Conservation (phyloP, 192 early-diverging fungal genomes). For the Coemansia sp. region DNA sequence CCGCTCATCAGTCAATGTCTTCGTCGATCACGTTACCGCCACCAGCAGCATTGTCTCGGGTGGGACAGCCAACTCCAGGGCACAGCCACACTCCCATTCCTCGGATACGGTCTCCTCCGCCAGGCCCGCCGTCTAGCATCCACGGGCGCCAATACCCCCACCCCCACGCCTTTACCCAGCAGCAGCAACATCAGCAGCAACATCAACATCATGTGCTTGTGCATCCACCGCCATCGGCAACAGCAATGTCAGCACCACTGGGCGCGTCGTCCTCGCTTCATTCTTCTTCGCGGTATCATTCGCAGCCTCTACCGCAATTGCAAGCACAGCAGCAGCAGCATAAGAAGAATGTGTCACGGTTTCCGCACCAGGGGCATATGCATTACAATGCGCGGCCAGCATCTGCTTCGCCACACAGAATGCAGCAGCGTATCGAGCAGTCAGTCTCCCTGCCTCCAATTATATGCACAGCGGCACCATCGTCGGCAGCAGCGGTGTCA, state of each 20-base stretch:
- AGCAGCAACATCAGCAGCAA: neutral
- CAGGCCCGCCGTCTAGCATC: neutral
- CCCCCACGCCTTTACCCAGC: neutral
- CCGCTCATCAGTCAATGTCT: conserved; percentile 11
- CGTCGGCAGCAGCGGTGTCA: neutral
- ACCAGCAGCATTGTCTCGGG: conserved; percentile 9
- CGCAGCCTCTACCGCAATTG: conserved; percentile 6
- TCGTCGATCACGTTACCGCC: conserved; percentile 16
- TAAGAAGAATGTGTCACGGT: conserved; percentile 6
- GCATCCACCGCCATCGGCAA: conserved; percentile 17
- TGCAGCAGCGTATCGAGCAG: conserved; percentile 18
- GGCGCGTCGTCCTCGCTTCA: conserved; percentile 15
- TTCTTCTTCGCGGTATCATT: conserved; percentile 15
- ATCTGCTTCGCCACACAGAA: conserved; percentile 17
- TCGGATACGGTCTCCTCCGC: conserved; percentile 15
- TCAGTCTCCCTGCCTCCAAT: conserved; percentile 22
- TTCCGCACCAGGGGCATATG: conserved; percentile 12
- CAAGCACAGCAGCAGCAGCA: conserved; percentile 20
- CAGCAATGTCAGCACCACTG: conserved; percentile 23
- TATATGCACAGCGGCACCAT: conserved; percentile 9
- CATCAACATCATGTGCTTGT: conserved; percentile 3
- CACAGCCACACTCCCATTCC: conserved; percentile 12
- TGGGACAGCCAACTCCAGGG: neutral
- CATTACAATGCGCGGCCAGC: conserved; percentile 19
- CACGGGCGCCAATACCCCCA: conserved; percentile 11